phyloP scores from a whole-genome alignment of 225 moss, liverwort and hornwort genomes.

The Ulota crispa region DNA sequence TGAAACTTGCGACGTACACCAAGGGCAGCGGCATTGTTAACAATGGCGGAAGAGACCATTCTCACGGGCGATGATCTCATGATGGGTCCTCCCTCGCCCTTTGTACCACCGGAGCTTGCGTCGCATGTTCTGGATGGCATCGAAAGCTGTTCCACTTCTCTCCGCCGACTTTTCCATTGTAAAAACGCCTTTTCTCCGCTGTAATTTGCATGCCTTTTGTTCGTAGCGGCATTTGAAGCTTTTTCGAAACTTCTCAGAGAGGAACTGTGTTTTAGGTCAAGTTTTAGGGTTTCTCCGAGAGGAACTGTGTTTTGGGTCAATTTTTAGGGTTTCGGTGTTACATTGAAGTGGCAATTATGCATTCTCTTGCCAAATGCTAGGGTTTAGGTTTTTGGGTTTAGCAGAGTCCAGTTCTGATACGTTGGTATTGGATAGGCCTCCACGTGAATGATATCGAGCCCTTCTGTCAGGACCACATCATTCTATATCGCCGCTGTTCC shows the following conservation, averaged over 20 bases:
- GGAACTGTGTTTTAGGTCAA: not conserved
- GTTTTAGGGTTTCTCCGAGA: not conserved
- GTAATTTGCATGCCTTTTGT: not conserved
- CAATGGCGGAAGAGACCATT: constrained; percentile 84
- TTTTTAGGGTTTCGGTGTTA: too few relatives aligned
- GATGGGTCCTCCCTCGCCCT: constrained; percentile 82
- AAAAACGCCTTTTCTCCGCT: not conserved
- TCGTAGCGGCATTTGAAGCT: not conserved
- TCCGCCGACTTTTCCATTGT: constrained; percentile 92
- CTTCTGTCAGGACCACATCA: constrained; percentile 93
- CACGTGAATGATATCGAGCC: constrained; percentile 96
- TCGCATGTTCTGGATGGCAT: constrained; percentile 72
- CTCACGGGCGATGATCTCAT: constrained; percentile 91
- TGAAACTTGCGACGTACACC: not conserved
- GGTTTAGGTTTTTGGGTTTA: not conserved
- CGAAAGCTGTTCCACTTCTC: constrained; percentile 69
- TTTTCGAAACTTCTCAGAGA: not conserved
- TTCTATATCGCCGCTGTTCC: constrained; percentile 83
- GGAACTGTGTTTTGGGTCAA: not conserved
- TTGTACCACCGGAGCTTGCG: constrained; percentile 78
- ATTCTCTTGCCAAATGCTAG: not conserved
- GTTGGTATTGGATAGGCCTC: constrained; percentile 51
- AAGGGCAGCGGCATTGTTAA: not conserved
- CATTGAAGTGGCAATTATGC: too few relatives aligned
- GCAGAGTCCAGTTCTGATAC: constrained; percentile 2